Percentiles rank a stretch among this genome's conserved stretches.
phyloP scores from a whole-genome alignment of 164 flowering plant species.

The Tetracentron sinense region DNA sequence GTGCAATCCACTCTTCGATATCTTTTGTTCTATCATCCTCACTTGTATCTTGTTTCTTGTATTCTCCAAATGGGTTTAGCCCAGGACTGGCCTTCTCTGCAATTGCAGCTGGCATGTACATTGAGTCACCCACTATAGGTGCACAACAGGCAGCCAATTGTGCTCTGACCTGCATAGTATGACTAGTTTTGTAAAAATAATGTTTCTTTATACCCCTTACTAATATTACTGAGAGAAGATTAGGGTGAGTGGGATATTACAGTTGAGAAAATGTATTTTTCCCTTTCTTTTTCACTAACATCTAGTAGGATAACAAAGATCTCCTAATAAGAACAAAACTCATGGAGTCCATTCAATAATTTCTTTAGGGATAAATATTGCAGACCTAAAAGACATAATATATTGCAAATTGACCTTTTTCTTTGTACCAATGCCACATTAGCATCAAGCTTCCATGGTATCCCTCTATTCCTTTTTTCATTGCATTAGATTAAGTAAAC shows the following conservation, averaged over 20 bases:
- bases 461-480: background rate
- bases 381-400: background rate
- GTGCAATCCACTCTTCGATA: constrained; percentile 58
- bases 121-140: constrained; percentile 89
- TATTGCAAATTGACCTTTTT: background rate
- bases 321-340: background rate
- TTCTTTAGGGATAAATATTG: no score
- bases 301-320: background rate
- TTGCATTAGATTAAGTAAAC: background rate
- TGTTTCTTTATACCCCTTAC: background rate
- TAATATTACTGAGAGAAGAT: background rate
- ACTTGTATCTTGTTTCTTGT: constrained; percentile 25
- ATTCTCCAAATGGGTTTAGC: constrained; percentile 63
- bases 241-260: background rate
- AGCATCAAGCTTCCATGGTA: background rate
- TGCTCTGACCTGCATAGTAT: constrained; percentile 71
- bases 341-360: background rate
- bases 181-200: background rate
- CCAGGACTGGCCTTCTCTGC: constrained; percentile 59
- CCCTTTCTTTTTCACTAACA: background rate
- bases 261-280: background rate
- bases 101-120: constrained; percentile 86
- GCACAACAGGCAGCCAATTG: constrained; percentile 89
- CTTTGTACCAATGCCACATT: background rate
- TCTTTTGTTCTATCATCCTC: constrained; percentile 44